Evolutionary conservation across 2,329 filamentous ascomycete genomes (phyloP).

Genomic region (Metarhizium album): DNA sequence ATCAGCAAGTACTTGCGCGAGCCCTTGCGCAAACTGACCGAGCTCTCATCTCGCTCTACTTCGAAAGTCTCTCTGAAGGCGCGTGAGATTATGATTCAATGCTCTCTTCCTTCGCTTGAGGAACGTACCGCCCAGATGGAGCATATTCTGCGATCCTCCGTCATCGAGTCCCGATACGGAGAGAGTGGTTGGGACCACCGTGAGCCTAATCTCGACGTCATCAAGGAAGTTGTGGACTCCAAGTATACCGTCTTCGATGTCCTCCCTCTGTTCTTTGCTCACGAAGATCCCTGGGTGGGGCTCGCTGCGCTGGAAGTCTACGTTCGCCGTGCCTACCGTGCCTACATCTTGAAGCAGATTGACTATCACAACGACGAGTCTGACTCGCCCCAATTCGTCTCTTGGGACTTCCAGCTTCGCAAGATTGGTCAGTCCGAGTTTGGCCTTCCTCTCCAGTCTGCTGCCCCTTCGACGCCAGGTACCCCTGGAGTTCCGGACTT

Average conservation of each 20-base stretch:
- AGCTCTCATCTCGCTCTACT: slow-evolving; percentile 67
- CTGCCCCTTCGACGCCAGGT: slow-evolving; percentile 73
- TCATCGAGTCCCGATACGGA: slow-evolving; percentile 93
- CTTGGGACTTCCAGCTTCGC: slow-evolving; percentile 92
- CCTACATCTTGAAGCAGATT: slow-evolving; percentile 81
- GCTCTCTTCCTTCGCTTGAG: slow-evolving; percentile 87
- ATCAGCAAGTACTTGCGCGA: slow-evolving; percentile 80
- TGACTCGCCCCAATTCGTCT: slow-evolving; percentile 60
- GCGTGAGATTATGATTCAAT: slow-evolving; percentile 94
- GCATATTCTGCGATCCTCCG: slow-evolving; percentile 90
- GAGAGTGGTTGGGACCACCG: slow-evolving; percentile 96
- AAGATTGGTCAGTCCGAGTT: slow-evolving; percentile 91
- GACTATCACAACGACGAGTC: slow-evolving; percentile 78
- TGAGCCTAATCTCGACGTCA: slow-evolving; percentile 77
- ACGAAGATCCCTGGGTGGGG: slow-evolving; percentile 89
- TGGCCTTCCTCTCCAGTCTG: slow-evolving; percentile 67
- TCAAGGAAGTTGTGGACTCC: slow-evolving; percentile 97
- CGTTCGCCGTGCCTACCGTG: slow-evolving; percentile 90
- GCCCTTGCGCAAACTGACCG: slow-evolving; percentile 73
- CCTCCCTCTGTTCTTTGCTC: slow-evolving; percentile 85
- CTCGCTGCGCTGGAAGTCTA: slow-evolving; percentile 93
- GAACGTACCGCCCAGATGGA: slow-evolving; percentile 96
- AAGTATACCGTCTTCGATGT: slow-evolving; percentile 99
- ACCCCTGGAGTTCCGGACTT: slow-evolving; percentile 53
- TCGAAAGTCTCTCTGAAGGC: slow-evolving; percentile 97